phyloP scores from a whole-genome alignment of 306 rosid genomes.

The Adenanthera pavonina region DNA sequence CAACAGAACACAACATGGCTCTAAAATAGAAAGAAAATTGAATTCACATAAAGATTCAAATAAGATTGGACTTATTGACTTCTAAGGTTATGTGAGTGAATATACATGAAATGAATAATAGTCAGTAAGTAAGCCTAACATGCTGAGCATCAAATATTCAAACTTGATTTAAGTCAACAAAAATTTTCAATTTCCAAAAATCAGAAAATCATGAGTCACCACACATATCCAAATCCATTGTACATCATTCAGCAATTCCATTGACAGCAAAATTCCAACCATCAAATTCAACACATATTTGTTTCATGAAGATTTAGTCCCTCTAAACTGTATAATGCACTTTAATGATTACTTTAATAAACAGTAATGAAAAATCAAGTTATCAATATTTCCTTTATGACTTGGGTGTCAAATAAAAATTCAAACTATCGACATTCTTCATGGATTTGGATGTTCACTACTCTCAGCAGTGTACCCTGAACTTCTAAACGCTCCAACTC shows the following conservation, averaged over 20 bases:
- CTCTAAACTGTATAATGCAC: not conserved
- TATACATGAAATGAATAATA: not conserved
- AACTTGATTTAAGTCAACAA: constrained; percentile 10
- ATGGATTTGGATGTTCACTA: not conserved
- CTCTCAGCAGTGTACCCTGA: not conserved
- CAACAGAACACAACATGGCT: constrained; percentile 10
- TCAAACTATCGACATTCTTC: not conserved
- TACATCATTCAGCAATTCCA: not conserved
- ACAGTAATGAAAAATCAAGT: not conserved
- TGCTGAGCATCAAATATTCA: not conserved
- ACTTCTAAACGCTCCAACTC: not conserved
- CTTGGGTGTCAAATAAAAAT: not conserved
- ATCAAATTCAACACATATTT: not conserved
- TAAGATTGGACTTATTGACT: constrained; percentile 13
- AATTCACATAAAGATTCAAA: not conserved
- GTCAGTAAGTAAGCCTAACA: not conserved
- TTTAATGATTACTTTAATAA: not conserved
- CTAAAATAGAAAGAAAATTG: constrained; percentile 3
- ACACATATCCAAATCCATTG: not conserved
- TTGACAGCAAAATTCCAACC: not conserved
- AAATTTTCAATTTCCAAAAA: constrained; percentile 11
- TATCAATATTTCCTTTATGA: not conserved
- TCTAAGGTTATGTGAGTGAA: constrained; percentile 5
- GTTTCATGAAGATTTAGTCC: not conserved
- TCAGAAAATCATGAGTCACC: constrained; percentile 8